phyloP scores from a whole-genome alignment of 768 basidiomycete genomes.

The Leccinum disarticulatum region DNA sequence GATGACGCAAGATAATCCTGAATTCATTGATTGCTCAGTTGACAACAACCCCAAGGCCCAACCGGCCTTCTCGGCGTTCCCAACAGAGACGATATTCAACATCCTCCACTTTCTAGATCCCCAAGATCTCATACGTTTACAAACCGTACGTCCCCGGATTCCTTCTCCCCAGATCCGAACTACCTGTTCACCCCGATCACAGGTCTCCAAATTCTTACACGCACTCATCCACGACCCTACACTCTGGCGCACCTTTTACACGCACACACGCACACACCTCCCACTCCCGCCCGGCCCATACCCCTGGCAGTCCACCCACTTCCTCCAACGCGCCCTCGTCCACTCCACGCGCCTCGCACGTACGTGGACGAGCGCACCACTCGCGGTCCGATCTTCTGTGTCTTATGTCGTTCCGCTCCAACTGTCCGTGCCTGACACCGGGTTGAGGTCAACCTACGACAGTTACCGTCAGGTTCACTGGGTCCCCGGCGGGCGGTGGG shows the following conservation, averaged over 20 bases:
- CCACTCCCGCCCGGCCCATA: slow-evolving; percentile 22
- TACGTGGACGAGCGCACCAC: slow-evolving; percentile 15
- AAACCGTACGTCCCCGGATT: slow-evolving; percentile 6
- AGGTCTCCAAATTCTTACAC: slow-evolving; percentile 19
- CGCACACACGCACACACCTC: neutral
- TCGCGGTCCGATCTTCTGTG: slow-evolving; percentile 1
- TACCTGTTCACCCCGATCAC: neutral
- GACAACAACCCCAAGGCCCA: neutral
- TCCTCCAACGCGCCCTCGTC: slow-evolving; percentile 20
- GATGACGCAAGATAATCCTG: slow-evolving; percentile 8
- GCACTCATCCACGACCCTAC: slow-evolving; percentile 10
- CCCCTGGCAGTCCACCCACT: slow-evolving; percentile 18
- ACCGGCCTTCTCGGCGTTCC: slow-evolving; percentile 4
- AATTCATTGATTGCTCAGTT: neutral
- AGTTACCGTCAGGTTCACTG: slow-evolving; percentile 12
- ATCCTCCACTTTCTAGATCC: slow-evolving; percentile 7
- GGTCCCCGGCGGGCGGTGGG: slow-evolving; percentile 18
- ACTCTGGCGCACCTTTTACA: slow-evolving; percentile 17
- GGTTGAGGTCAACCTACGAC: neutral
- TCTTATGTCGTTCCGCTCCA: neutral
- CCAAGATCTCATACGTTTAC: slow-evolving; percentile 17
- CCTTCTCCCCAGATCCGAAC: no score
- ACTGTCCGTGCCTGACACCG: neutral
- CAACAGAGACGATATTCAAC: slow-evolving; percentile 18
- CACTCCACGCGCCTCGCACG: slow-evolving; percentile 14